These are phyloP conservation scores for Limnomonas spitsbergensis DNA, from an alignment of 139 green algal genomes.

Conservation along the genomic window DNA sequence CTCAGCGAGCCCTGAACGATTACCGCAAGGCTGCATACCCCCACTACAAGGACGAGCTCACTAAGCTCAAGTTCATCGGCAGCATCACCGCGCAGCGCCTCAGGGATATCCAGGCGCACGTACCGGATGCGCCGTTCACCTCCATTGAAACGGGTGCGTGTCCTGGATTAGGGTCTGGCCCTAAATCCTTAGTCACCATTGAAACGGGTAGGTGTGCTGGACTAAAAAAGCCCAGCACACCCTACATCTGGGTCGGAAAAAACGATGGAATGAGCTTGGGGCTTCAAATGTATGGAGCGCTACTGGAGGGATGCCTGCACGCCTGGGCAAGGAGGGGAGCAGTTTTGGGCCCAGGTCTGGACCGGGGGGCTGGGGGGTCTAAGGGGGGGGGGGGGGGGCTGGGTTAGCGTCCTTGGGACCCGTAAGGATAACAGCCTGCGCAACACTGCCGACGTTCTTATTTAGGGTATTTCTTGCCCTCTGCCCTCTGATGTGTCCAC, in stretches of 20 bases:
- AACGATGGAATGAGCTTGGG: no score
- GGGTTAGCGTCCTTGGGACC: no score
- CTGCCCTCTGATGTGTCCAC: no score
- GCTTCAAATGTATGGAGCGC: no score
- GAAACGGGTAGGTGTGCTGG: neutral
- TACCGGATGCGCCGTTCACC: conserved; percentile 39
- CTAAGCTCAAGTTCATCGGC: conserved; percentile 55
- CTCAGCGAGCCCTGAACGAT: conserved; percentile 55
- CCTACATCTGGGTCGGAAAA: neutral
- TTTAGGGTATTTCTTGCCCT: no score
- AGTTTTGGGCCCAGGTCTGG: no score
- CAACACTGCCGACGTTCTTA: no score
- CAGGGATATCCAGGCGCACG: conserved; percentile 41
- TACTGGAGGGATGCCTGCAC: no score
- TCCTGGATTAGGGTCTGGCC: neutral
- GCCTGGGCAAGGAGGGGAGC: no score
- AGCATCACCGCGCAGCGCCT: conserved; percentile 50
- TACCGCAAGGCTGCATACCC: conserved; percentile 61
- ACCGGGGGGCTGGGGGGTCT: no score
- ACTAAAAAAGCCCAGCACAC: neutral
- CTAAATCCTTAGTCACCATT: neutral
- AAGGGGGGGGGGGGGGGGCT: no score
- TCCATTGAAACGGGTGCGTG: conserved; percentile 37
- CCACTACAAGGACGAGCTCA: conserved; percentile 54
- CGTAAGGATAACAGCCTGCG: no score